Conservation (phyloP, 2,329 filamentous ascomycete species). For the Blastomyces emzantsi region DNA sequence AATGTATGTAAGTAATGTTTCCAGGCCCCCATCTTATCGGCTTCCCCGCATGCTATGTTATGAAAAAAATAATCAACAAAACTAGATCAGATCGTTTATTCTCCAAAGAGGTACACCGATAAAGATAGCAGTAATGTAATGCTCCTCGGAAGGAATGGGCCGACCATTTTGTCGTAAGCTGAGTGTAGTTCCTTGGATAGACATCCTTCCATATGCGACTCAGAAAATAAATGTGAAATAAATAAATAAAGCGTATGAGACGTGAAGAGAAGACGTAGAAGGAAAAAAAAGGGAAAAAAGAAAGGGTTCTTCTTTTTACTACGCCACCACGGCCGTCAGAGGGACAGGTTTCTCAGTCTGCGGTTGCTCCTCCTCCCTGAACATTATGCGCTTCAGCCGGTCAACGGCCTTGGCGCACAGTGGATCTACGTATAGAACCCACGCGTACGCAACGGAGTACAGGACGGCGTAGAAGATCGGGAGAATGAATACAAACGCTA, state of each 20-base stretch:
- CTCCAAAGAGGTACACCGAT: background rate
- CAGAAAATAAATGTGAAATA: background rate
- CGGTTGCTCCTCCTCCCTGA: slow-evolving; percentile 13
- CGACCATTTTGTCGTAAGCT: background rate
- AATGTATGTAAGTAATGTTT: no score
- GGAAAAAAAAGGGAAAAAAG: background rate
- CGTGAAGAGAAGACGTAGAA: background rate
- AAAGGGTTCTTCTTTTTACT: background rate
- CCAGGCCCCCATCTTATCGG: background rate
- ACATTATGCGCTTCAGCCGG: slow-evolving; percentile 15
- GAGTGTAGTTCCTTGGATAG: background rate
- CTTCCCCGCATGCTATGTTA: background rate
- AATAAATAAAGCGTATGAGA: background rate
- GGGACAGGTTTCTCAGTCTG: slow-evolving; percentile 14
- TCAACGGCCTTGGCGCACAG: slow-evolving; percentile 15
- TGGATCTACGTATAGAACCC: slow-evolving; percentile 17
- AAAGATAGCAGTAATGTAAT: background rate
- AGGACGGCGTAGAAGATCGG: slow-evolving; percentile 16
- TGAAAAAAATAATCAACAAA: background rate
- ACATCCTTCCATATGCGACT: background rate
- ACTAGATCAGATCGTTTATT: background rate
- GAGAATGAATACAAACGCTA: slow-evolving; percentile 16
- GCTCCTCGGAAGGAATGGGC: background rate
- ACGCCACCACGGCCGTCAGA: slow-evolving; percentile 9
- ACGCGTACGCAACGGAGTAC: slow-evolving; percentile 15